These are phyloP conservation scores for Nannochloris sp. DNA, from an alignment of 139 green algal species.

Conservation along the genomic window DNA sequence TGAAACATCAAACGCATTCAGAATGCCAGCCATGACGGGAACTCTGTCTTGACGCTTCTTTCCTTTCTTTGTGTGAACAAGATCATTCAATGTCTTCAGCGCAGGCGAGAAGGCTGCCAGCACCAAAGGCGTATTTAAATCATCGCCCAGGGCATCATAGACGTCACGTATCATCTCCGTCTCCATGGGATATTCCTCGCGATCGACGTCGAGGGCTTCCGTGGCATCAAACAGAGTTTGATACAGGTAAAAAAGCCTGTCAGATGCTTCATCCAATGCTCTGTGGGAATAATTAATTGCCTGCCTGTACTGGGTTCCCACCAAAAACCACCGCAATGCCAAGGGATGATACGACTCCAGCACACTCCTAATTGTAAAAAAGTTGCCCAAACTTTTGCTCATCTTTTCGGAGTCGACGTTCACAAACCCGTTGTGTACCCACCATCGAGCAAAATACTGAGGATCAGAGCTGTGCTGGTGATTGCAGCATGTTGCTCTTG, in stretches of 20 bases:
- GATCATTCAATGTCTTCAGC: conserved; percentile 76
- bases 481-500: conserved; percentile 28
- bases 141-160: conserved; percentile 58
- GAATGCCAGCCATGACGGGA: conserved; percentile 21
- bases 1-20: conserved; percentile 12
- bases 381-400: conserved; percentile 95
- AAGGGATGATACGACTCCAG: conserved; percentile 67
- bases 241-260: conserved; percentile 83
- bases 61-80: conserved; percentile 56
- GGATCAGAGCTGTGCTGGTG: conserved; percentile 6
- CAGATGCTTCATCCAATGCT: conserved; percentile 76
- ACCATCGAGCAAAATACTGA: conserved; percentile 78
- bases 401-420: conserved; percentile 94
- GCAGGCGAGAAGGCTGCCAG: conserved; percentile 61
- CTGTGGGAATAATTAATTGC: conserved; percentile 84
- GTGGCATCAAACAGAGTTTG: conserved; percentile 60
- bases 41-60: conserved; percentile 35
- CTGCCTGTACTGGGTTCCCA: conserved; percentile 84
- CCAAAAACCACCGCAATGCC: conserved; percentile 88
- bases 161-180: conserved; percentile 16
- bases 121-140: conserved; percentile 79
- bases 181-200: background rate
- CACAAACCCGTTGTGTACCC: conserved; percentile 85
- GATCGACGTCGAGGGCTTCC: background rate
- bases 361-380: conserved; percentile 95